These are phyloP conservation scores for Rubroboletus pulcherrimus DNA, from an alignment of 768 basidiomycete species.

Conservation along the genomic window DNA sequence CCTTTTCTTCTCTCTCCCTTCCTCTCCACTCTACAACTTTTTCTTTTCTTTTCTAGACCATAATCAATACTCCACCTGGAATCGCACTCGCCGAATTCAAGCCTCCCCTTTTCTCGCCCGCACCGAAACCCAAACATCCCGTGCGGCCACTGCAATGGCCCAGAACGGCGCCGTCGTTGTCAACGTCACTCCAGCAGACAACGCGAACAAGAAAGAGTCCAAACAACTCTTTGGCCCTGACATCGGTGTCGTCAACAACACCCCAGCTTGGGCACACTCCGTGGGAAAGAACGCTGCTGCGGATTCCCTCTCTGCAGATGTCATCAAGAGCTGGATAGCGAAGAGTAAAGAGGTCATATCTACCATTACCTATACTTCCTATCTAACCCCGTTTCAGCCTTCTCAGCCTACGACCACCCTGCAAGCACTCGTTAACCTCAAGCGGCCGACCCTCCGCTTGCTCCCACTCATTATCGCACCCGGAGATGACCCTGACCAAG, in stretches of 20 bases:
- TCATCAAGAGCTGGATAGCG: conserved; percentile 79
- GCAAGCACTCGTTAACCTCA: conserved; percentile 92
- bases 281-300: conserved; percentile 59
- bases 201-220: conserved; percentile 47
- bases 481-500: conserved; percentile 43
- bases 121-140: conserved; percentile 45
- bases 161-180: conserved; percentile 32
- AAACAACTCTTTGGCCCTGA: conserved; percentile 86
- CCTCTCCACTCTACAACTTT: background rate
- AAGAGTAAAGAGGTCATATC: conserved; percentile 74
- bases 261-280: conserved; percentile 66
- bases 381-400: conserved; percentile 39
- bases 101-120: conserved; percentile 51
- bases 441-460: conserved; percentile 80
- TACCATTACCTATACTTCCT: background rate
- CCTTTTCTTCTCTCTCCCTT: background rate
- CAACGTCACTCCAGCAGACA: conserved; percentile 18
- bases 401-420: conserved; percentile 88
- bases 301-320: conserved; percentile 77
- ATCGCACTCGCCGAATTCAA: conserved; percentile 51
- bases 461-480: conserved; percentile 52
- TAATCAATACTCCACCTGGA: conserved; percentile 54
- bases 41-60: conserved; percentile 33
- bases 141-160: conserved; percentile 49
- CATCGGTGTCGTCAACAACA: conserved; percentile 69